Base-by-base conservation (phyloP, 441 rosid species). In the Gossypium aridum region DNA sequence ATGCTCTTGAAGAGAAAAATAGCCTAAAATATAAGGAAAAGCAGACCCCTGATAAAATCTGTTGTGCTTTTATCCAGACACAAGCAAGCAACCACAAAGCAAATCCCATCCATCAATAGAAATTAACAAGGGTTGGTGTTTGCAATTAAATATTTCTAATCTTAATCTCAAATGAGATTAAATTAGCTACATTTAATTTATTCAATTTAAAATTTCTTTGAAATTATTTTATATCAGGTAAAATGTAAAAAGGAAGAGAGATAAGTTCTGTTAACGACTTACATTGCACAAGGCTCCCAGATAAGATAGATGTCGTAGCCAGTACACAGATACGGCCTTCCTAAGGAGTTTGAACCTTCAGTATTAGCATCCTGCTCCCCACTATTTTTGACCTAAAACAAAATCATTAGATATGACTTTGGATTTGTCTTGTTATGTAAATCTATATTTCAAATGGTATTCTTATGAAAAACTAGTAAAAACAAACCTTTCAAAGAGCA, bases 221-320 rank as follows among this genome's bases (percentile, higher is more conserved):
- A 12, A 10, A 66, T 39, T 43, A 66, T 2, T 6, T 19, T 34
- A 34, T 34, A 34, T 34, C 2, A 7, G 22, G 39, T 22, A 17
- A 70, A 54, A 70, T 22, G 7, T 57, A 19, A 45, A 62, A 10
- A 5, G 16, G 43, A 19, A 20, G 14, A 53, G 12, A 60, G 53
- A 10, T 19, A 13, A 17, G 51, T 0, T 28, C 55, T 34, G 19
- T 39, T 75, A 26, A 43, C 3, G 5, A 72, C 93, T 88, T 80
- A 91, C 94, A 91, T 88, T 7, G 77, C 64, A 80, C 92, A 91
- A 22, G 94, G 94, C 84, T 88, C 92, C 92, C 96, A 91, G 64
- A 83, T 87, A 70, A 88, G 85, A 80, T 78, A 89, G 73, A 89
- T 83, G 81, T 91, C 98, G 74, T 84, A 86, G 57, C 97, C 99